These are phyloP conservation scores for Suillus discolor DNA, from an alignment of 768 basidiomycete species.

Conservation along the genomic window DNA sequence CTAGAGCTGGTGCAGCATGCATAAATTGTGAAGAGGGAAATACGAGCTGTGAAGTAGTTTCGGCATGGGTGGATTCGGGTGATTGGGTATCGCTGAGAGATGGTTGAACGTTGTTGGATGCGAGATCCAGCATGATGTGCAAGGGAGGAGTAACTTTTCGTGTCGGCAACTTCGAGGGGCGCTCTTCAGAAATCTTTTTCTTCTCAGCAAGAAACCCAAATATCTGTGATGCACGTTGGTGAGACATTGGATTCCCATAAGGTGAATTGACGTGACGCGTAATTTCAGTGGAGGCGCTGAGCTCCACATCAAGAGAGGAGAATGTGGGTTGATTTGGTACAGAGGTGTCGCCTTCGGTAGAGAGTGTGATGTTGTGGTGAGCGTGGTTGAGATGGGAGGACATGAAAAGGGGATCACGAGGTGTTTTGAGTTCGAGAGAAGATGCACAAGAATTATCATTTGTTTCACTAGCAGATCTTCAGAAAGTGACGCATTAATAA, in stretches of 20 bases:
- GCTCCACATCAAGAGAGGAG: slow-evolving; percentile 77
- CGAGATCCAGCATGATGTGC: slow-evolving; percentile 34
- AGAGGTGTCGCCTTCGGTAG: slow-evolving; percentile 49
- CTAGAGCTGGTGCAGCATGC: slow-evolving; percentile 10
- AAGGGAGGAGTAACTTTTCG: slow-evolving; percentile 28
- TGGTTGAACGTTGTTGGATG: slow-evolving; percentile 5
- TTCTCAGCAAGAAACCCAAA: slow-evolving; percentile 69
- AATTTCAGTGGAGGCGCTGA: slow-evolving; percentile 54
- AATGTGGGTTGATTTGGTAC: slow-evolving; percentile 43
- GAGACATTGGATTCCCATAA: slow-evolving; percentile 49
- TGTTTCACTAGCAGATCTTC: slow-evolving; percentile 40
- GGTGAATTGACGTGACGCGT: slow-evolving; percentile 27
- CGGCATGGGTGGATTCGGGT: slow-evolving; percentile 17
- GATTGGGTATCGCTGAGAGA: slow-evolving; percentile 26
- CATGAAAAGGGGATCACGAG: slow-evolving; percentile 42
- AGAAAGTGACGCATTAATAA: background rate
- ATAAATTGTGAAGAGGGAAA: slow-evolving; percentile 8
- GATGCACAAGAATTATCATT: slow-evolving; percentile 44
- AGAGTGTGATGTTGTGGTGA: slow-evolving; percentile 39
- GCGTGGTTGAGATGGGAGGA: slow-evolving; percentile 41
- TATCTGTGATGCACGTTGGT: slow-evolving; percentile 73
- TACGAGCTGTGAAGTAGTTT: slow-evolving; percentile 9
- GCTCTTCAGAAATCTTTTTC: slow-evolving; percentile 40
- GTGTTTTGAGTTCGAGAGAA: slow-evolving; percentile 57
- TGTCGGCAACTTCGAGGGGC: slow-evolving; percentile 35